A percentile compares a stretch with the other conserved stretches of the same genome.
phyloP scores from a whole-genome alignment of 441 rosid species.

The Lagerstroemia fauriei region DNA sequence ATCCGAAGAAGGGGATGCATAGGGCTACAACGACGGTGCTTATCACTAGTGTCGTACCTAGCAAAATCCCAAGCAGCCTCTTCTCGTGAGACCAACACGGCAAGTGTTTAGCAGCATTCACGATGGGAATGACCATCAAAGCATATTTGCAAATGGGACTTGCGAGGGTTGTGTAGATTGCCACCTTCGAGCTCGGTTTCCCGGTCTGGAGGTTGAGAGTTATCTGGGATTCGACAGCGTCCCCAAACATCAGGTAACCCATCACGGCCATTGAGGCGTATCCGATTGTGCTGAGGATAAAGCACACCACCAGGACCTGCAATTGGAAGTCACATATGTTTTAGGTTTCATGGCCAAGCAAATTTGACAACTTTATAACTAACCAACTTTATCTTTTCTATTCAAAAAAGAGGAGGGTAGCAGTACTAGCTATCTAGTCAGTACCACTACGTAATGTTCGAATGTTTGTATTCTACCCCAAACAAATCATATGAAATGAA shows the following conservation, averaged over 20 bases:
- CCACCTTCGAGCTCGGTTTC: slow-evolving; percentile 63
- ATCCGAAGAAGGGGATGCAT: slow-evolving; percentile 66
- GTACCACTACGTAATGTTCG: too few species aligned
- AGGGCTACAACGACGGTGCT: slow-evolving; percentile 71
- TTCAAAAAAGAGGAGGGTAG: too few species aligned
- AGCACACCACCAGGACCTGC: slow-evolving; percentile 77
- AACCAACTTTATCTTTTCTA: too few species aligned
- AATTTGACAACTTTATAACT: background rate
- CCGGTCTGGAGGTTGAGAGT: slow-evolving; percentile 66
- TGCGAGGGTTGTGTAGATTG: slow-evolving; percentile 74
- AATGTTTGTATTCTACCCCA: too few species aligned
- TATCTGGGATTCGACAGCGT: slow-evolving; percentile 65
- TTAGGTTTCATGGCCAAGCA: too few species aligned
- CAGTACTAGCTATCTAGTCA: too few species aligned
- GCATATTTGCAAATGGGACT: slow-evolving; percentile 84
- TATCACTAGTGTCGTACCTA: slow-evolving; percentile 50
- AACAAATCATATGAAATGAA: too few species aligned
- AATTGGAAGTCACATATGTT: too few species aligned
- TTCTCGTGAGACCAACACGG: slow-evolving; percentile 42
- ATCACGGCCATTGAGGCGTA: slow-evolving; percentile 81
- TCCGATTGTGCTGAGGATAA: slow-evolving; percentile 57
- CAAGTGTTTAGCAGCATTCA: slow-evolving; percentile 52
- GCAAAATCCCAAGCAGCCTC: slow-evolving; percentile 37
- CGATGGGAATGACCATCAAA: slow-evolving; percentile 76
- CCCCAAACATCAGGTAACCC: slow-evolving; percentile 85